A percentile compares a stretch with the other conserved stretches of the same genome.
These are phyloP conservation scores for Inonotus hispidus DNA, from an alignment of 1,284 basidiomycete species.

Conservation along the genomic window DNA sequence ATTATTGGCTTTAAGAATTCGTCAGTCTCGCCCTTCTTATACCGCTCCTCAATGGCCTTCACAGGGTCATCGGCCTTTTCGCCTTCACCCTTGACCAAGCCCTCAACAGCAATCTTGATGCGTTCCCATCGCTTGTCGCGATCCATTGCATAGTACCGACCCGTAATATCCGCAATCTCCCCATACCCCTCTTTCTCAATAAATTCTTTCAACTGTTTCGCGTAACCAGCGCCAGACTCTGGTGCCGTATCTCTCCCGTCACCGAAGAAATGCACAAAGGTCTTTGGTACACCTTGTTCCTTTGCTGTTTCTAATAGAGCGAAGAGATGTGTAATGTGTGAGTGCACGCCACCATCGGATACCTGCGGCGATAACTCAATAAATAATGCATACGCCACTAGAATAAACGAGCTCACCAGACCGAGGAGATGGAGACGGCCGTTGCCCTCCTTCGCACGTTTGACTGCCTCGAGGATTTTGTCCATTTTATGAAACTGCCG, in stretches of 20 bases:
- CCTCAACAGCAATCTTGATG: conserved; percentile 82
- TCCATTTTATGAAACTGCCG: conserved; percentile 77
- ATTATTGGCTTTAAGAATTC: conserved; percentile 94
- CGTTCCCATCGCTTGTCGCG: conserved; percentile 94
- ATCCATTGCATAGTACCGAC: conserved; percentile 94
- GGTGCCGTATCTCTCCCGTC: conserved; percentile 90
- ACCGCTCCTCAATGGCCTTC: conserved; percentile 65
- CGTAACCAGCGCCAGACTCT: conserved; percentile 67
- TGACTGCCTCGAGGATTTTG: conserved; percentile 64
- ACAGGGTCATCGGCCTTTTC: conserved; percentile 58
- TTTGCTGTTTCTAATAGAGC: conserved; percentile 87
- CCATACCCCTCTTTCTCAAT: conserved; percentile 71
- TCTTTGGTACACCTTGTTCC: conserved; percentile 73
- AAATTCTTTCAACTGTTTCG: conserved; percentile 72
- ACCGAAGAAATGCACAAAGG: conserved; percentile 87
- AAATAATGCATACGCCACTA: not conserved
- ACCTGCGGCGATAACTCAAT: conserved; percentile 38
- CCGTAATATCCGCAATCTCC: conserved; percentile 74
- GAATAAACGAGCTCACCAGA: conserved; percentile 46
- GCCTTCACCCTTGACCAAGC: conserved; percentile 70
- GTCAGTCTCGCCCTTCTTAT: conserved; percentile 80
- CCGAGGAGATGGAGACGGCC: conserved; percentile 82
- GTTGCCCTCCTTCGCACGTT: conserved; percentile 74
- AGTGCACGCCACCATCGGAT: conserved; percentile 93
- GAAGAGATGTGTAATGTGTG: conserved; percentile 82